Base-by-base conservation (phyloP, 768 basidiomycete species). In the Pisolithus marmoratus region DNA sequence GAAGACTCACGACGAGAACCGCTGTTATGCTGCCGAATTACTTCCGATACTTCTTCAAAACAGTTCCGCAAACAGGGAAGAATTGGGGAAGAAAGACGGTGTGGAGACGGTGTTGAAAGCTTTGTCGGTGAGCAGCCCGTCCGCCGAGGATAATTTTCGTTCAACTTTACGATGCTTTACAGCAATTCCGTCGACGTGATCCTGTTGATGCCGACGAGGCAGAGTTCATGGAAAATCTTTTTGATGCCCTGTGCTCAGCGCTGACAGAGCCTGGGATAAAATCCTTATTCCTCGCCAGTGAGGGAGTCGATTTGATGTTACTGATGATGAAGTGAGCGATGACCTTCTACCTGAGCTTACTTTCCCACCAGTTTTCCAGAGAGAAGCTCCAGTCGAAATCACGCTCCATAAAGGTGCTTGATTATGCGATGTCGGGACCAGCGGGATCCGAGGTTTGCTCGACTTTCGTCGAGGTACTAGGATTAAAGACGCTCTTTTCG, bases 161-260 rank as follows among this genome's bases (percentile, higher is more conserved):
- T 38, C 46, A 11, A 47, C 51, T 58, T 58, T 55, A 60, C 36
- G 46, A 56, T 4, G 41, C 31, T 50, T 50, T 42, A 26, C 57
- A 96, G 93, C 87, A 87, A 83, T 98, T 86, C 65, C 85, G 94
- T 38, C 79, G 81, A 63, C 78, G 83, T 51, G 90, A 97, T 62
- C 95, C 95, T 14, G 72, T 73, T 0, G 85, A 94, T 57, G 78
- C 85, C 8, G 96, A 98, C 55, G 96, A 99, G 70, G 76, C 83
- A 5, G 96, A 99, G 66, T 98, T 93, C 69, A 94, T 98, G 94
- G 96, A 98, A 65, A 98, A 99, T 67, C 62, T 92, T 4, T 98
- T 98, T 63, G 90, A 97, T 64, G 69, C 84, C 0, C 69, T 99
- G 22, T 98, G 96, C 64, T 94, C 94, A 1, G 79, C 85, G 0